Evolutionary conservation across 495 filamentous ascomycete species (phyloP), one percentile per base, ranked within the genome.

Genomic region (Podospora bellae-mahoneyi): DNA sequence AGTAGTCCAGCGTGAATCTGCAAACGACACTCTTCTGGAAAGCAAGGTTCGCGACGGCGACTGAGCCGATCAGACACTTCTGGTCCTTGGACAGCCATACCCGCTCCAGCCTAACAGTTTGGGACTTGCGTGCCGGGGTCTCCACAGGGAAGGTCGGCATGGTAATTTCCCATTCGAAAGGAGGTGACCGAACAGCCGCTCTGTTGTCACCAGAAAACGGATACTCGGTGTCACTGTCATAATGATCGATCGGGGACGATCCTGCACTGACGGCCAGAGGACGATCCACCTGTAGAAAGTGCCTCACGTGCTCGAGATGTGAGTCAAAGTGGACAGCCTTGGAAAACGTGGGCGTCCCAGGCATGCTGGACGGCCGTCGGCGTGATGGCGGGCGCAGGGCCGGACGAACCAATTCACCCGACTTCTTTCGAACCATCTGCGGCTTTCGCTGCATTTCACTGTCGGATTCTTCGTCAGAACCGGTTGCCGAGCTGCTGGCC

Each of bases 281-380:
- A 27, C 91, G 87, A 76, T 99, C 96, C 5, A 97, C 88, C 76
- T 97, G 91, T 60, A 96, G 79, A 78, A 99, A 99, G 75, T 97
- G 94, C 28, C 95, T 86, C 55, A 97, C 93, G 71, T 99, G 94
- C 79, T 97, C 94, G 59, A 97, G 85, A 69, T 94, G 89, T 1
- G 93, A 90, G 75, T 99, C 94, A 76, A 98, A 98, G 77, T 98
- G 95, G 20, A 98, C 96, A 7, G 90, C 90, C 77, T 99, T 99
- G 44, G 90, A 88, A 76, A 93, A 98, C 0, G 94, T 96, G 0
- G 95, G 95, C 5, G 95, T 99, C 15, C 96, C 96, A 6, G 95
- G 95, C 93, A 98, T 96, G 78, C 94, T 97, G 0, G 91, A 96
- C 1, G 93, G 94, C 56, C 96, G 89, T 68, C 92, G 85, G 61